Evolutionary conservation across 2,329 filamentous ascomycete species (phyloP).

Genomic region (Harringtonia aguacate): DNA sequence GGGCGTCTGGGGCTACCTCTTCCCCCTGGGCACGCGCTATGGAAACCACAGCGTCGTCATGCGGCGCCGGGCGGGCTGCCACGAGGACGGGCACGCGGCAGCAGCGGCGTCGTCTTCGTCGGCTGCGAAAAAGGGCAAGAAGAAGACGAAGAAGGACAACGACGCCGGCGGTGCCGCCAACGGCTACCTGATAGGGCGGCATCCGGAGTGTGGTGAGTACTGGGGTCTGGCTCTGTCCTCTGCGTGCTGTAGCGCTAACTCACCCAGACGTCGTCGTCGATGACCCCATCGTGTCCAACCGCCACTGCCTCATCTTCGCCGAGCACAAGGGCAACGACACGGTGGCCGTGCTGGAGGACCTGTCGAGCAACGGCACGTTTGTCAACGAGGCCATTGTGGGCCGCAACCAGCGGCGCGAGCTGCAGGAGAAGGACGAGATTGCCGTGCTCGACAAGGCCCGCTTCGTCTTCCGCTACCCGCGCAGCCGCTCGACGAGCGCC

Average conservation of each 20-base stretch:
- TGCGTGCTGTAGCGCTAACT: neutral
- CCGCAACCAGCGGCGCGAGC: conserved; percentile 79
- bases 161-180: conserved; percentile 51
- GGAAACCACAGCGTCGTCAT: conserved; percentile 59
- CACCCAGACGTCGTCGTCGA: conserved; percentile 59
- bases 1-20: conserved; percentile 91
- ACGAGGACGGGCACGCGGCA: conserved; percentile 27
- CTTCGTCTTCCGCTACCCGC: conserved; percentile 87
- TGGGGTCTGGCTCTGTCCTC: neutral
- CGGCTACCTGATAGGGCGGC: conserved; percentile 84
- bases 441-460: conserved; percentile 74
- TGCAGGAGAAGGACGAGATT: conserved; percentile 85
- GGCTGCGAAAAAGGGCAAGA: conserved; percentile 29
- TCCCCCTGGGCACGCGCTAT: conserved; percentile 65
- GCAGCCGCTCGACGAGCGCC: conserved; percentile 57
- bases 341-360: conserved; percentile 75
- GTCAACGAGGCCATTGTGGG: conserved; percentile 88
- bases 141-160: conserved; percentile 43
- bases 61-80: conserved; percentile 62
- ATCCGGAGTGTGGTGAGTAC: conserved; percentile 80
- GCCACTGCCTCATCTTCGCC: conserved; percentile 48
- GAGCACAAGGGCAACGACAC: conserved; percentile 28
- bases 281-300: conserved; percentile 76
- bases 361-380: conserved; percentile 94
- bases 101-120: neutral